Evolutionary conservation across 176 grass and related monocot genomes (phyloP), one percentile per base, ranked within the genome.

Genomic region (bread wheat (Triticum aestivum)): DNA sequence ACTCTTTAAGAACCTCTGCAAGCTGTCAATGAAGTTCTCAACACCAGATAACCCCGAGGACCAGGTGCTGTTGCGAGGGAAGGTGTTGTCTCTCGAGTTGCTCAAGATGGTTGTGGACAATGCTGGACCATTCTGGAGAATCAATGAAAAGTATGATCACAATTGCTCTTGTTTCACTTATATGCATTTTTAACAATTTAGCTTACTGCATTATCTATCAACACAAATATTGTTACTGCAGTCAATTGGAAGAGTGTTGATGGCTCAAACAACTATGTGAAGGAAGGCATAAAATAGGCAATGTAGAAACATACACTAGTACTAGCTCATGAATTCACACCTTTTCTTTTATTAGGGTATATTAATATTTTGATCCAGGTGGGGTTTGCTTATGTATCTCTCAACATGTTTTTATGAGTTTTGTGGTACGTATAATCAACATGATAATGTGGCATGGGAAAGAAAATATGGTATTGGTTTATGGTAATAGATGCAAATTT

Each of bases 11-110:
- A 96, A 93, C 74, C 77, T 99, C 29, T 97, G 97, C 63, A 99
- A 94, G 70, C 73, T 99, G 29, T 99, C 97, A 18, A 97, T 99
- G 97, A 99, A 99, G 85, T 94, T 91, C 77, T 94, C 94, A 0
- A 88, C 79, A 2, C 88, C 87, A 23, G 94, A 95, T 73, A 87
- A 92, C 81, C 92, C 90, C 3, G 94, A 96, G 76, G 94, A 99
- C 54, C 94, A 95, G 29, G 91, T 96, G 78, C 82, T 99, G 77
- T 42, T 96, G 73, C 82, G 92, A 78, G 97, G 97, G 27, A 99
- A 99, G 86, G 69, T 99, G 47, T 82, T 99, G 66, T 94, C 94
- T 38, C 91, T 99, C 51, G 97, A 99, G 74, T 84, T 99, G 78
- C 87, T 99, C 75, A 96, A 92, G 79, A 90, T 99, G 92, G 92